Evolutionary conservation across 176 grass and related monocot genomes (phyloP), one percentile per base, ranked within the genome.

Genomic region (Lolium rigidum): DNA sequence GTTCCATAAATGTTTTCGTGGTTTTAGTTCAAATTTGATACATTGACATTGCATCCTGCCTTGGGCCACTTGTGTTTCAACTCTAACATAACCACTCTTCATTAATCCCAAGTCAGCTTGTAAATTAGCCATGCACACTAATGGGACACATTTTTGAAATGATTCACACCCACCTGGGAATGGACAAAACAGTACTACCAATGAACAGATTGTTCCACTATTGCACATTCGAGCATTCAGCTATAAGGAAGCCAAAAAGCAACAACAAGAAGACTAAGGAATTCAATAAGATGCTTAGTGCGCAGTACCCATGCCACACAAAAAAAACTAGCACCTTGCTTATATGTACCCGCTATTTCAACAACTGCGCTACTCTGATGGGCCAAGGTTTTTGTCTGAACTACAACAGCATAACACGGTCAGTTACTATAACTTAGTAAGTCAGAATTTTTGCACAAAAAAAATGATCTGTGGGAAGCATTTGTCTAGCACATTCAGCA

Each of bases 371-470:
- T 87, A 90, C 21, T 87, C 75, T 74, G 49, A 83, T 18, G 15
- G 39, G 80, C 39, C 11, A 83, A 74, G 25, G 38, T 22, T 52
- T 22, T 52, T 70, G 15, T 41, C 68, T 41, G 43, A 51, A 80
- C 67, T 43, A 74, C 49, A 59, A 48, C 2, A 18, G n/a, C 67
- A 39, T 58, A 21, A 51, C 50, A 52, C 17, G 3, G 77, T 80
- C 69, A 46, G 60, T 55, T 84, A 75, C 62, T 65, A 82, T 77
- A 78, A 76, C 16, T 80, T 60, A 87, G 17, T 4, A 60, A 44
- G 85, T 87, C 41, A 87, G 85, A 79, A 84, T 70, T 70, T 81
- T 9, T 6, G 28, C 85, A 84, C 62, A 16, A 85, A 81, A 81
- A 80, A 62, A 2, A 14, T 39, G 49, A 59, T 74, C 26, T 67